A percentile compares a stretch with the other conserved stretches of the same genome.
These are phyloP conservation scores for Xylaria sp. DNA, from an alignment of 2,329 filamentous ascomycete genomes.

Conservation along the genomic window DNA sequence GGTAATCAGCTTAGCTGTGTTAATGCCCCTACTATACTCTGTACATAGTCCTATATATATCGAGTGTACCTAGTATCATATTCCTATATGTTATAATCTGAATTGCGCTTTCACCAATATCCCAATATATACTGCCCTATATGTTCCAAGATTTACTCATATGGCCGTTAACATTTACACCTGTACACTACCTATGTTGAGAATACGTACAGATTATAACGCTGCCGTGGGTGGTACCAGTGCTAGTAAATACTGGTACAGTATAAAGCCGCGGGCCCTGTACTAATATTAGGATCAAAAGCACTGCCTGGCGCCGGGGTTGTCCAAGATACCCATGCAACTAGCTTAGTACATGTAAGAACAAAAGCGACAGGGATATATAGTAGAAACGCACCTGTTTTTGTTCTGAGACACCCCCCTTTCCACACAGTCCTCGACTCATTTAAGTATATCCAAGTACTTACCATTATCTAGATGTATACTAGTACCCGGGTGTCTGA, in stretches of 20 bases:
- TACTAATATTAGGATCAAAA: constrained; percentile 5
- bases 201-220: too few relatives aligned
- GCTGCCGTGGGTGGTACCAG: background rate
- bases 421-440: background rate
- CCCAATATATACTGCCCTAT: background rate
- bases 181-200: too few relatives aligned
- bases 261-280: background rate
- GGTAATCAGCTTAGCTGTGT: background rate
- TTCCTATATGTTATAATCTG: background rate
- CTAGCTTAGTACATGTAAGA: background rate
- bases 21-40: background rate
- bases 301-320: background rate
- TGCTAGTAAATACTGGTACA: background rate
- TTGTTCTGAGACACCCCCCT: background rate
- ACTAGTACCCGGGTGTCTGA: background rate
- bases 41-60: too few relatives aligned
- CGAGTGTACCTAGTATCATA: too few relatives aligned
- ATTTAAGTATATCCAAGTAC: background rate
- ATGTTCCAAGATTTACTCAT: background rate
- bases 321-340: background rate
- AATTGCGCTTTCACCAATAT: background rate
- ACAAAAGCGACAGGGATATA: background rate
- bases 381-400: background rate
- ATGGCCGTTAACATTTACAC: too few relatives aligned
- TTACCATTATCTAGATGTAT: background rate